These are phyloP conservation scores for Achlya hypogyna DNA, from an alignment of 352 stramenopile genomes.

Conservation along the genomic window DNA sequence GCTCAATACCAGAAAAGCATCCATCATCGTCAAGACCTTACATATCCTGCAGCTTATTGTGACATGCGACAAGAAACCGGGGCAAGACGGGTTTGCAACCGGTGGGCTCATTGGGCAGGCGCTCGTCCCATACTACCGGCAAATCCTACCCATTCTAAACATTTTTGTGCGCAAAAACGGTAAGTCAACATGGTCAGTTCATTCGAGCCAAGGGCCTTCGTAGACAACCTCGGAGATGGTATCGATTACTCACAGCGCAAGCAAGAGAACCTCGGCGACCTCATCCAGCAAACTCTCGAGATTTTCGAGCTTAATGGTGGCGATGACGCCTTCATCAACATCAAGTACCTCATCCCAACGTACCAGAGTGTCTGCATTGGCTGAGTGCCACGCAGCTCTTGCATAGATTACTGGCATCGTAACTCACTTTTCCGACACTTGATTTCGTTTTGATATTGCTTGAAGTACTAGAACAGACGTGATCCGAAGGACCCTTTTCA, in stretches of 20 bases:
- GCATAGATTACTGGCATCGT: too few relatives aligned
- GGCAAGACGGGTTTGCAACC: conserved; percentile 49
- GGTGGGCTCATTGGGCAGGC: conserved; percentile 89
- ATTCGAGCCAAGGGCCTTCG: neutral
- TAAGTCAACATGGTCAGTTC: conserved; percentile 19
- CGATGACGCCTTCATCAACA: conserved; percentile 98
- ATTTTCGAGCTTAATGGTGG: conserved; percentile 94
- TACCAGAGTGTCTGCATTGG: conserved; percentile 90
- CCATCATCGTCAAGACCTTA: conserved; percentile 95
- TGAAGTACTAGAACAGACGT: too few relatives aligned
- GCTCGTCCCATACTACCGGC: conserved; percentile 96
- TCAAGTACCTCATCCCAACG: conserved; percentile 96
- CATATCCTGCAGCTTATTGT: conserved; percentile 95
- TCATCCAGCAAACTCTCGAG: conserved; percentile 96
- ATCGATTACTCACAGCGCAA: conserved; percentile 96
- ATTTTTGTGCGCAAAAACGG: conserved; percentile 96
- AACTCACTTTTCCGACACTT: too few relatives aligned
- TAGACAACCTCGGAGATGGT: conserved; percentile 92
- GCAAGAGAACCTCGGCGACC: conserved; percentile 90
- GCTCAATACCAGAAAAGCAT: conserved; percentile 89
- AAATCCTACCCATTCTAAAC: conserved; percentile 96
- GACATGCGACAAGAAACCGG: conserved; percentile 79
- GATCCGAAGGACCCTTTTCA: too few relatives aligned
- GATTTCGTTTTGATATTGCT: too few relatives aligned
- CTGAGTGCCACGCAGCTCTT: too few relatives aligned